Conservation (phyloP, 352 stramenopile species). For the Pythium biforme region DNA sequence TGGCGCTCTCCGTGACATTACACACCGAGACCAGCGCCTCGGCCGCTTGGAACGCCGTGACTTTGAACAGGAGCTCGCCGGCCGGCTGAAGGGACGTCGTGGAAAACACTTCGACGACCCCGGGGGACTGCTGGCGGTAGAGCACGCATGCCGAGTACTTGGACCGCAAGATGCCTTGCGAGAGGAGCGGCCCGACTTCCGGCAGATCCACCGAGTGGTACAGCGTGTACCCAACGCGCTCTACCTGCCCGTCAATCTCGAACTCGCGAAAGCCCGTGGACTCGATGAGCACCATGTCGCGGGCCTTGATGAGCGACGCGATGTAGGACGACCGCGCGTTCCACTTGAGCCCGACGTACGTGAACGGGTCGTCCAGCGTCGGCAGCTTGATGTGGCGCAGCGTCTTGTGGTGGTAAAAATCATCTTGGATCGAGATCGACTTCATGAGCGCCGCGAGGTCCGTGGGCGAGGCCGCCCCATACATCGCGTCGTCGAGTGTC, state of each 20-base stretch:
- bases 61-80: slow-evolving; percentile 20
- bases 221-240: slow-evolving; percentile 36
- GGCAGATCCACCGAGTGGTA: slow-evolving; percentile 41
- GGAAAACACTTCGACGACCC: slow-evolving; percentile 49
- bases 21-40: slow-evolving; percentile 25
- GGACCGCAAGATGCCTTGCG: slow-evolving; percentile 40
- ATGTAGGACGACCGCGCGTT: slow-evolving; percentile 6
- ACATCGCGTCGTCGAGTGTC: slow-evolving; percentile 65
- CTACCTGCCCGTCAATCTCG: slow-evolving; percentile 1
- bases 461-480: slow-evolving; percentile 38
- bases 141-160: slow-evolving; percentile 49
- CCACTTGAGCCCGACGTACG: slow-evolving; percentile 26
- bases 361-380: slow-evolving; percentile 28
- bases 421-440: slow-evolving; percentile 27
- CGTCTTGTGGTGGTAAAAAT: slow-evolving; percentile 28
- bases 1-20: slow-evolving; percentile 24
- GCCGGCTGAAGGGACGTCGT: slow-evolving; percentile 41
- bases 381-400: slow-evolving; percentile 41
- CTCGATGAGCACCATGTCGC: slow-evolving; percentile 54
- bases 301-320: slow-evolving; percentile 25
- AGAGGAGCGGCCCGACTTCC: slow-evolving; percentile 30
- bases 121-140: slow-evolving; percentile 32
- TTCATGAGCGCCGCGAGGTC: slow-evolving; percentile 38
- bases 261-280: slow-evolving; percentile 28
- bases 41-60: slow-evolving; percentile 24